These are phyloP conservation scores for Xylaria acuta DNA, from an alignment of 495 filamentous ascomycete species.

Conservation along the genomic window DNA sequence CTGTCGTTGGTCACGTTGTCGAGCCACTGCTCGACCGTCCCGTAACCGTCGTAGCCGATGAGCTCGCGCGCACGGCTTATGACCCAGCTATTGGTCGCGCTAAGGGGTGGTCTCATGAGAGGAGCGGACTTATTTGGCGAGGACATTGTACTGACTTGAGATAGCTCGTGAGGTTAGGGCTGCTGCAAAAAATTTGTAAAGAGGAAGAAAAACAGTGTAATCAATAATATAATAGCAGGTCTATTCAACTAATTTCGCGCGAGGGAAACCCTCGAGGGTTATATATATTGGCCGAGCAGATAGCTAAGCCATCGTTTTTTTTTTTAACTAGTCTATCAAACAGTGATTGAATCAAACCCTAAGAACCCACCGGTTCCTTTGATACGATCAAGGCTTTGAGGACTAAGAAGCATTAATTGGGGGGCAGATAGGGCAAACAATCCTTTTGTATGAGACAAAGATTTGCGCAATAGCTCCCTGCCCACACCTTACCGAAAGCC, in stretches of 20 bases:
- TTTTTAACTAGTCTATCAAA: neutral
- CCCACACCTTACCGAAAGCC: too few relatives aligned
- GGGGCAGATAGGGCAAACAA: neutral
- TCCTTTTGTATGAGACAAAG: constrained; percentile 5
- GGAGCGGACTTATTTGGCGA: neutral
- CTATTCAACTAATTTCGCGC: neutral
- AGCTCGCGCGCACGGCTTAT: neutral
- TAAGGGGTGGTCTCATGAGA: neutral
- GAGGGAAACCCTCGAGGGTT: neutral
- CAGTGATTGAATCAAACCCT: neutral
- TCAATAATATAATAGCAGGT: neutral
- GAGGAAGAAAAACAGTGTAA: neutral
- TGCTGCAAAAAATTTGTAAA: neutral
- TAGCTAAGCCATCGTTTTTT: neutral
- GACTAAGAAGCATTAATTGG: neutral
- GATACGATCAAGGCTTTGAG: neutral
- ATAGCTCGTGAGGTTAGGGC: neutral
- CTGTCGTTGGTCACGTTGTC: neutral
- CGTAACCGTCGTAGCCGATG: neutral
- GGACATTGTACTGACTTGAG: neutral
- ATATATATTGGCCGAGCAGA: neutral
- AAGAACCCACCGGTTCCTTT: neutral
- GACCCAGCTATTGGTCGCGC: constrained; percentile 4
- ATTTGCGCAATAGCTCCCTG: neutral
- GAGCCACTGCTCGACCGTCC: neutral